phyloP scores from a whole-genome alignment of 768 basidiomycete genomes.

The Russula olivacea region DNA sequence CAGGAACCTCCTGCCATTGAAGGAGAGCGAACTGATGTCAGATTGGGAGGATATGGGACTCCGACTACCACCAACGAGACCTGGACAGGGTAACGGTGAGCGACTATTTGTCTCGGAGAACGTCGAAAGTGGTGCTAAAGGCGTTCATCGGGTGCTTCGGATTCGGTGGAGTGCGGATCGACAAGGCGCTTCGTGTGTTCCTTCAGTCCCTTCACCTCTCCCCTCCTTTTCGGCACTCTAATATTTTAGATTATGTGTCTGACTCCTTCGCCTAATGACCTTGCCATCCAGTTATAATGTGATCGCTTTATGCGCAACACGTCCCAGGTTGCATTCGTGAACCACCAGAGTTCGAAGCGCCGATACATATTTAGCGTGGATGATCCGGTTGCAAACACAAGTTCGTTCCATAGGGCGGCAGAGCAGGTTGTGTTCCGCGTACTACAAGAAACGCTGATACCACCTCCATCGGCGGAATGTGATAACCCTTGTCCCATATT shows the following conservation, averaged over 20 bases:
- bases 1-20: no score
- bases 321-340: slow-evolving; percentile 84
- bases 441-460: no score
- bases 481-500: no score
- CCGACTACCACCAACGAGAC: no score
- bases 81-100: slow-evolving; percentile 79
- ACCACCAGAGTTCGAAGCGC: slow-evolving; percentile 60
- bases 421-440: no score
- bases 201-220: slow-evolving; percentile 75
- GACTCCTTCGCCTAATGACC: slow-evolving; percentile 83
- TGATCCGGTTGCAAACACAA: no score
- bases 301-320: slow-evolving; percentile 98
- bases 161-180: slow-evolving; percentile 75
- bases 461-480: no score
- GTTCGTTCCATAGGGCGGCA: no score
- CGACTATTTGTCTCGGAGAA: slow-evolving; percentile 69
- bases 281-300: no score
- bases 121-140: slow-evolving; percentile 70
- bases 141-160: slow-evolving; percentile 86
- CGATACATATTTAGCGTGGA: slow-evolving; percentile 95
- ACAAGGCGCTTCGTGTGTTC: slow-evolving; percentile 86
- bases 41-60: no score
- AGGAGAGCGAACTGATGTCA: no score
- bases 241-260: slow-evolving; percentile 62
- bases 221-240: slow-evolving; percentile 36